Base-by-base conservation (phyloP, 768 basidiomycete genomes). In the Russula griseocarnosa region DNA sequence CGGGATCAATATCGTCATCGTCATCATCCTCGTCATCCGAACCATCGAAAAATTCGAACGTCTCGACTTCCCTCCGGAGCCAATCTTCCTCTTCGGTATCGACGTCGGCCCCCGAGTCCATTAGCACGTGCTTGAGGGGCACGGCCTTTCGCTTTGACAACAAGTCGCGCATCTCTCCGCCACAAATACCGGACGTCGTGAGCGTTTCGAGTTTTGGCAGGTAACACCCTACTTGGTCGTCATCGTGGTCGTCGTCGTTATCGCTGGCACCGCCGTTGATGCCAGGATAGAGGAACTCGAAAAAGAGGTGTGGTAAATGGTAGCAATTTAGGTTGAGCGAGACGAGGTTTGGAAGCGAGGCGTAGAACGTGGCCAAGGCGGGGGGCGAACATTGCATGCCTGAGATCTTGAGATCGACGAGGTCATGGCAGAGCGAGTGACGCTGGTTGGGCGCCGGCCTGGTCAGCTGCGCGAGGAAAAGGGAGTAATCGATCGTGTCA, bases 121-220 rank as follows among this genome's bases (percentile, higher is more conserved):
- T 78, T 38, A 71, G 71, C 58, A 80, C 71, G n/a, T 73, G 72
- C 63, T 74, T 76, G 49, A 90, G 61, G 4, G 85, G 82, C 11
- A 70, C 73, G 2, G 82, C 84, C 3, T 72, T 73, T 3, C 69
- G 72, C 49, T 58, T 76, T 60, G 84, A 77, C 2, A 88, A 77
- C 22, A 90, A 71, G 26, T 68, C 58, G 46, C 76, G 79, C 71
- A 90, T 72, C 28, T 70, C 56, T 1, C 55, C 2, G 1, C 81
- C 83, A 9, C 73, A 67, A 9, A 84, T 70, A 8, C 78, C 81
- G 8, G 78, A 74, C 6, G 83, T 79, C 36, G 73, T 78, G 52
- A 90, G 69, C 16, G 74, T 76, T 65, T 77, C 72, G 10, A 90
- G 77, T 53, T 77, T 76, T 30, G 86, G 87, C 44, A 85, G 81